Evolutionary conservation across 495 filamentous ascomycete species (phyloP), one percentile per base, ranked within the genome.

Genomic region (Penicillium parvum): DNA sequence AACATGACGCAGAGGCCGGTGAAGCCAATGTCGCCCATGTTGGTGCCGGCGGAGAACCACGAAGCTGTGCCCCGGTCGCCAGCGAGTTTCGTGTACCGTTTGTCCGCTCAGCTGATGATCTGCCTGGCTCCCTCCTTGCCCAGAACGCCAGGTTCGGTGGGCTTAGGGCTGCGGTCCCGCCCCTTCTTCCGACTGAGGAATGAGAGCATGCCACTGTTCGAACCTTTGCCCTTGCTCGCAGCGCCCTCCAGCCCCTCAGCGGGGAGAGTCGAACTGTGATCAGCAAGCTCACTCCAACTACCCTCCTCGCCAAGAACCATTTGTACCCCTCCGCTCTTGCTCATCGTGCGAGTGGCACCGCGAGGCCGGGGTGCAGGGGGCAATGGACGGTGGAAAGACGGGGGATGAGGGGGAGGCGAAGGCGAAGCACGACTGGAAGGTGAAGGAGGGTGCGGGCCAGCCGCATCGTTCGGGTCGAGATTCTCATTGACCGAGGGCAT

Each of bases 91-190:
- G 11, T 27, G 25, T 7, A 12, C 10, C 10, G 30, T 28, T 16
- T 14, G 19, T 1, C n/a, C n/a, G 25, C 36, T 66, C 52, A 65
- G 52, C 65, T 66, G 49, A 74, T 70, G 37, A 74, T 74, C 41
- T 72, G 71, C 37, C 92, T 76, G 14, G 92, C 90, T 5, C 92
- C 92, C 58, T 98, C 92, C 57, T 96, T 96, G 40, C 92, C 94
- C 47, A 98, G 60, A 33, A 98, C 90, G 36, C 92, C 92, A 12
- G 87, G 74, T 60, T 98, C 92, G 61, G 88, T 88, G 30, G 90
- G 90, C 65, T 95, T 96, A 7, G 92, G 92, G 58, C 90, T 96
- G 57, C 85, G 79, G 35, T 89, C 88, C 28, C 92, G 75, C 4
- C 90, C 90, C 72, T 86, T 95, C 71, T 92, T 94, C 43, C 90